A percentile compares a stretch with the other conserved stretches of the same genome.
phyloP scores from a whole-genome alignment of 495 filamentous ascomycete genomes.

The Staphylotrichum tortipilum region DNA sequence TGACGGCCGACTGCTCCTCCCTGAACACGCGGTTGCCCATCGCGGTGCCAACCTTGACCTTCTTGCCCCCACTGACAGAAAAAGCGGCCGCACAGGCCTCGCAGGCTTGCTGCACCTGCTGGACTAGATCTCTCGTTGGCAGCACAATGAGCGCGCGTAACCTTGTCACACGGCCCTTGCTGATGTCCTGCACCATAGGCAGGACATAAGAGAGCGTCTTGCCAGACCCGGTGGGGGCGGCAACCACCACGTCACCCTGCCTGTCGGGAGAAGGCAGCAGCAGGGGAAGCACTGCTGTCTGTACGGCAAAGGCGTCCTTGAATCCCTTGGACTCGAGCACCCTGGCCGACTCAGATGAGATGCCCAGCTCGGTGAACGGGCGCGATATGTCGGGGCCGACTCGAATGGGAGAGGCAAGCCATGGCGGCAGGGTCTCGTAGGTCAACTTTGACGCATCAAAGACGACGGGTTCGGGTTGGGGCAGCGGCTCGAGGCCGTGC shows the following conservation, averaged over 20 bases:
- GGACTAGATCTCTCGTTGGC: conserved; percentile 82
- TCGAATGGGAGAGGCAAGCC: conserved; percentile 66
- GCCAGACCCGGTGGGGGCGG: conserved; percentile 85
- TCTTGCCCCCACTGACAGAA: conserved; percentile 41
- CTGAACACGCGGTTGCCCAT: conserved; percentile 69
- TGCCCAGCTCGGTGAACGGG: conserved; percentile 56
- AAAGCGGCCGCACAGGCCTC: conserved; percentile 53
- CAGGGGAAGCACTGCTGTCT: conserved; percentile 70
- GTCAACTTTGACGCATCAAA: conserved; percentile 42
- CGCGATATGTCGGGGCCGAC: conserved; percentile 49
- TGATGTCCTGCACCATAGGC: conserved; percentile 71
- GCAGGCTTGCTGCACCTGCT: conserved; percentile 65
- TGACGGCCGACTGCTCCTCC: conserved; percentile 61
- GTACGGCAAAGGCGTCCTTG: conserved; percentile 73
- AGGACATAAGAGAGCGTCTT: conserved; percentile 88
- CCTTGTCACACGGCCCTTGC: conserved; percentile 46
- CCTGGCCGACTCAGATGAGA: conserved; percentile 30
- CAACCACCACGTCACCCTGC: conserved; percentile 72
- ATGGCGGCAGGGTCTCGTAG: conserved; percentile 53
- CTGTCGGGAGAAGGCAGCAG: conserved; percentile 51
- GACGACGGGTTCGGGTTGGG: conserved; percentile 58
- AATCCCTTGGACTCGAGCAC: conserved; percentile 57
- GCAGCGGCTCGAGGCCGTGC: conserved; percentile 65
- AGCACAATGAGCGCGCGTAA: conserved; percentile 74
- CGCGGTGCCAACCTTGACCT: conserved; percentile 69